These are phyloP conservation scores for Aspergillus ibericus DNA, from an alignment of 2,329 filamentous ascomycete genomes.

Conservation along the genomic window DNA sequence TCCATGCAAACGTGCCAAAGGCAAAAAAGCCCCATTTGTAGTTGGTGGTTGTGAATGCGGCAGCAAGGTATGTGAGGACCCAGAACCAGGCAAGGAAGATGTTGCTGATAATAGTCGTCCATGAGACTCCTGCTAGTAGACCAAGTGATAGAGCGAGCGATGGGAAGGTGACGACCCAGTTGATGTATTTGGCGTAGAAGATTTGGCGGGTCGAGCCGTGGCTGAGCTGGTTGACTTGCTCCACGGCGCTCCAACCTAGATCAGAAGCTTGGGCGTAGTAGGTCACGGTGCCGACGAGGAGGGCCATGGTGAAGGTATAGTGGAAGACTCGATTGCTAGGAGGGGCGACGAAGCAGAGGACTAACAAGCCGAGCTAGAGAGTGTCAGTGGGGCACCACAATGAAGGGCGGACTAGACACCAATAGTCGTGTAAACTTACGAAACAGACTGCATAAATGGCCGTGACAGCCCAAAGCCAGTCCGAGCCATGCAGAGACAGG, in stretches of 20 bases:
- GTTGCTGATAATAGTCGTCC: slow-evolving; percentile 57
- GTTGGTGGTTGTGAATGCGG: slow-evolving; percentile 49
- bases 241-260: slow-evolving; percentile 43
- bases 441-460: slow-evolving; percentile 52
- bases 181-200: slow-evolving; percentile 57
- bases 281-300: slow-evolving; percentile 51
- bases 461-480: slow-evolving; percentile 59
- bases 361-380: slow-evolving; percentile 44
- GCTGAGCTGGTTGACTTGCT: slow-evolving; percentile 31
- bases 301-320: slow-evolving; percentile 54
- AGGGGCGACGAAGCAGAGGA: slow-evolving; percentile 45
- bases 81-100: slow-evolving; percentile 54
- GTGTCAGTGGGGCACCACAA: neutral
- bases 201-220: slow-evolving; percentile 45
- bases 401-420: neutral
- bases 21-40: slow-evolving; percentile 61
- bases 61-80: slow-evolving; percentile 52
- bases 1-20: slow-evolving; percentile 42
- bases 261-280: slow-evolving; percentile 58
- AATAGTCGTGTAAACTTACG: slow-evolving; percentile 31
- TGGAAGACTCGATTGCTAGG: slow-evolving; percentile 57
- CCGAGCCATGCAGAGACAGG: slow-evolving; percentile 50
- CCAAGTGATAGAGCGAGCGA: slow-evolving; percentile 40
- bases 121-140: slow-evolving; percentile 52
- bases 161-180: slow-evolving; percentile 56